Conservation (phyloP, 2,329 filamentous ascomycete genomes). For the Byssoonygena ceratinophila region DNA sequence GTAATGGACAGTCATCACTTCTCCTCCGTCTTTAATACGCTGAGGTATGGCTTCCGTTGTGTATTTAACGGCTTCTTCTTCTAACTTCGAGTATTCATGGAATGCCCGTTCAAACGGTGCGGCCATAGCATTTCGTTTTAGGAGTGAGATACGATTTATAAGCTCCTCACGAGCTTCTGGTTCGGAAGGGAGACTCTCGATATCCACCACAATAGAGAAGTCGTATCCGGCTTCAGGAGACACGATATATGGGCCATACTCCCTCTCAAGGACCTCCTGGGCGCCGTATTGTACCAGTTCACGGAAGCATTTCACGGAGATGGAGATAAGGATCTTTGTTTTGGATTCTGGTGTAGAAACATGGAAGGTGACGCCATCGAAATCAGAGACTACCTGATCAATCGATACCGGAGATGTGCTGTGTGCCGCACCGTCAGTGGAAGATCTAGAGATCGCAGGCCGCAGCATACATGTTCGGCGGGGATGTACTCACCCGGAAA, state of each 20-base stretch:
- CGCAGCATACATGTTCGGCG: constrained; percentile 22
- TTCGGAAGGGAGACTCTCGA: constrained; percentile 73
- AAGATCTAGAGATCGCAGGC: constrained; percentile 15
- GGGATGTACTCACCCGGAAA: constrained; percentile 57
- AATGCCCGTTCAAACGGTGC: constrained; percentile 97
- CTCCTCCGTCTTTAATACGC: constrained; percentile 75
- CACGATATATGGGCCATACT: constrained; percentile 89
- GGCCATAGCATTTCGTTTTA: constrained; percentile 98
- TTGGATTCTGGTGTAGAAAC: constrained; percentile 93
- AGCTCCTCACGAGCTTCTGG: constrained; percentile 81
- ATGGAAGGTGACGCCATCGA: constrained; percentile 97
- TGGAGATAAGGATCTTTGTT: constrained; percentile 86
- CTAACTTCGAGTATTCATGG: constrained; percentile 75
- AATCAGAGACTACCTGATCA: constrained; percentile 97
- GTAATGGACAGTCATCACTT: constrained; percentile 95
- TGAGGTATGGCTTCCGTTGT: constrained; percentile 90
- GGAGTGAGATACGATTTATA: constrained; percentile 71
- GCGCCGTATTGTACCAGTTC: constrained; percentile 92
- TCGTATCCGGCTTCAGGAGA: constrained; percentile 83
- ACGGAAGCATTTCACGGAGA: constrained; percentile 86
- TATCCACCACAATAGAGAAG: constrained; percentile 83
- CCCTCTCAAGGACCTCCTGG: constrained; percentile 77
- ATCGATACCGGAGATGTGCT: constrained; percentile 80
- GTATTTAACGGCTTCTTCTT: constrained; percentile 82
- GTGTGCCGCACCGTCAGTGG: constrained; percentile 27